A percentile compares a stretch with the other conserved stretches of the same genome.
phyloP scores from a whole-genome alignment of 2,329 filamentous ascomycete genomes.

The Fusarium denticulatum region DNA sequence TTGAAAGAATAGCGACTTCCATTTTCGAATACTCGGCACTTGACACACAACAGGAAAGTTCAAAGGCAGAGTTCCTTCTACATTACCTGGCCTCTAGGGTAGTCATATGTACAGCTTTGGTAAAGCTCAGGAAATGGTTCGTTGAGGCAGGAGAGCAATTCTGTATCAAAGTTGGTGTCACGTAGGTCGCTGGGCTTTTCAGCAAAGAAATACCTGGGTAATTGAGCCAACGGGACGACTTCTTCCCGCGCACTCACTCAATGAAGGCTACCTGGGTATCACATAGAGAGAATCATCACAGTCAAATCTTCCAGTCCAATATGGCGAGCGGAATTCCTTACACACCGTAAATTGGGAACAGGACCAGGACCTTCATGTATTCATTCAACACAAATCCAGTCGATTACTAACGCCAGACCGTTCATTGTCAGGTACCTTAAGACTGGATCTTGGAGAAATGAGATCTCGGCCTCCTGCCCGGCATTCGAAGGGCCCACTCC shows the following conservation, averaged over 20 bases:
- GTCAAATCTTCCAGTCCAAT: not conserved
- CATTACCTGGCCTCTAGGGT: not conserved
- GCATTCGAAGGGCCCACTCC: conserved; percentile 14
- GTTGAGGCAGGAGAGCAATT: not conserved
- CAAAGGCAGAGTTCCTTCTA: not conserved
- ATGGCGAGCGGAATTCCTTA: not conserved
- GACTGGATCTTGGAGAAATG: conserved; percentile 10
- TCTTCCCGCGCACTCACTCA: not conserved
- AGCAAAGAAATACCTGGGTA: not conserved
- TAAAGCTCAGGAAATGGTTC: not conserved
- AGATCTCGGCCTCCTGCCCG: conserved; percentile 23
- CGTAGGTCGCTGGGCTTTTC: not conserved
- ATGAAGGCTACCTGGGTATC: not conserved
- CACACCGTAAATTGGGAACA: not conserved
- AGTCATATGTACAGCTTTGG: not conserved
- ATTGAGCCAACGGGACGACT: not conserved
- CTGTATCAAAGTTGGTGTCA: not conserved
- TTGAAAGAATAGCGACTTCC: not conserved
- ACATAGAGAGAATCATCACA: not conserved
- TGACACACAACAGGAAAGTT: not conserved
- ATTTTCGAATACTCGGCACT: not conserved
- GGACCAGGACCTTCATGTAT: not conserved
- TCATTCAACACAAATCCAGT: not conserved
- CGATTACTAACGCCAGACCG: not conserved
- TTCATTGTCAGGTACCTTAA: not conserved